Evolutionary conservation across 192 early-diverging fungal genomes (phyloP), one percentile per base, ranked within the genome.

Genomic region (Coemansia sp.): DNA sequence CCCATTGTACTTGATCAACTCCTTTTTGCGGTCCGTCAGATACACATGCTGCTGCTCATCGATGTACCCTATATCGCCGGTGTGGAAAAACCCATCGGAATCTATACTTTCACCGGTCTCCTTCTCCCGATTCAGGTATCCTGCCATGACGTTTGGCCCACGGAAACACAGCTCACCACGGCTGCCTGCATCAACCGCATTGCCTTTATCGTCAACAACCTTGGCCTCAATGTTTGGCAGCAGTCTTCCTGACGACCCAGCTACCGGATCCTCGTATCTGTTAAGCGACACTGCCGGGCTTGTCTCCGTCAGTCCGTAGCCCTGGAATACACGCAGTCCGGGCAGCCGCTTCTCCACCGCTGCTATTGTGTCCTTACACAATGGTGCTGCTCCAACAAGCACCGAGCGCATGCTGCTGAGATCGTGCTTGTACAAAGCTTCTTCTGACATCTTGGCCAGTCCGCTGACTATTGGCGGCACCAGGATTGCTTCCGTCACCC

Each of bases 1-100:
- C 5, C 88, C 86, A 56, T 95, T 95, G 85, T 92, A 97, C 68
- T 98, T 98, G 76, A 95, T 96, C 41, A 96, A 84, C 69, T 95
- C 93, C 77, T 95, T 98, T 16, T 90, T 69, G 22, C 95, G 91
- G 65, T 90, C 91, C 4, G 87, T 83, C 18, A 89, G 81, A 56
- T 72, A 88, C 61, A 88, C 82, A 46, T 85, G 62, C 8, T 85
- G 85, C 7, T 89, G 48, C 32, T 74, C 71, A 68, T 91, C 88
- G 8, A 90, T 79, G 6, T 84, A 54, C 4, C 85, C 93, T 41
- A 98, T 76, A 67, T 98, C 96, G 16, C 90, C 90, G 6, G 92
- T 96, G 64, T 91, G 92, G 42, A 95, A 73, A 80, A 87, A 96
- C 0, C 93, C 92, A 32, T 93, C 89, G 0, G 59, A 8, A 70